Percentiles rank a stretch among this genome's conserved stretches.
Evolutionary conservation across 2,329 filamentous ascomycete genomes (phyloP).

Genomic region (Malbranchea zuffiana): DNA sequence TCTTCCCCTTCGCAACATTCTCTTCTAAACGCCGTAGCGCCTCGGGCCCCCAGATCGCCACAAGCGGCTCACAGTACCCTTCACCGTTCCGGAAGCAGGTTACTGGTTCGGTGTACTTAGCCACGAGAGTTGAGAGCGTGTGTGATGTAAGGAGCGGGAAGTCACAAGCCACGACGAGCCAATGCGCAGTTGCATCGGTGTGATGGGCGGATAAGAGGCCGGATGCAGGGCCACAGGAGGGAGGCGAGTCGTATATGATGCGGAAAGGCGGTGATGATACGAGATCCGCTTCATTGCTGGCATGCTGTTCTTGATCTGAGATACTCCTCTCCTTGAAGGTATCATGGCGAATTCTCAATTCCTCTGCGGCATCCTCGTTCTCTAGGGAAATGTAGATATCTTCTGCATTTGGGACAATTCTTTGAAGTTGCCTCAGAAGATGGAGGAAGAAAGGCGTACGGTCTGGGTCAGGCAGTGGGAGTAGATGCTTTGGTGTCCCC

Average conservation of each 20-base stretch:
- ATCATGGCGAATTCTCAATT: slow-evolving; percentile 5
- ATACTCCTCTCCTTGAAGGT: too few species aligned
- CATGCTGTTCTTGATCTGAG: background rate
- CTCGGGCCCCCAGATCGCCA: slow-evolving; percentile 28
- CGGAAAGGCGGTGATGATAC: background rate
- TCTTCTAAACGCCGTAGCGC: slow-evolving; percentile 20
- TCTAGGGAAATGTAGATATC: slow-evolving; percentile 21
- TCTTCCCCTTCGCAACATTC: slow-evolving; percentile 13
- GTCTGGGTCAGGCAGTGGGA: slow-evolving; percentile 18
- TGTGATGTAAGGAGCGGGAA: slow-evolving; percentile 24
- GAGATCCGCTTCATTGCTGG: background rate
- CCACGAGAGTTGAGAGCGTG: slow-evolving; percentile 21
- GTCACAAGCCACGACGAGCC: slow-evolving; percentile 27
- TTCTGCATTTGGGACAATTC: slow-evolving; percentile 18
- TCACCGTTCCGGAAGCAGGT: slow-evolving; percentile 27
- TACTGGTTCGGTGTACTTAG: slow-evolving; percentile 19
- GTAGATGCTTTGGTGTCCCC: slow-evolving; percentile 25
- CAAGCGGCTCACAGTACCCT: slow-evolving; percentile 26
- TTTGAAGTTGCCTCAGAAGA: slow-evolving; percentile 18
- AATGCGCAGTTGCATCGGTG: slow-evolving; percentile 19
- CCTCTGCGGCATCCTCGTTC: slow-evolving; percentile 11
- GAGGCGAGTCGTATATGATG: slow-evolving; percentile 8
- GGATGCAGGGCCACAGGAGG: slow-evolving; percentile 18
- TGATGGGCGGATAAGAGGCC: slow-evolving; percentile 25
- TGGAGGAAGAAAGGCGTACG: slow-evolving; percentile 22